These are phyloP conservation scores for Venturia oleaginea DNA, from an alignment of 2,329 filamentous ascomycete species.

Conservation along the genomic window DNA sequence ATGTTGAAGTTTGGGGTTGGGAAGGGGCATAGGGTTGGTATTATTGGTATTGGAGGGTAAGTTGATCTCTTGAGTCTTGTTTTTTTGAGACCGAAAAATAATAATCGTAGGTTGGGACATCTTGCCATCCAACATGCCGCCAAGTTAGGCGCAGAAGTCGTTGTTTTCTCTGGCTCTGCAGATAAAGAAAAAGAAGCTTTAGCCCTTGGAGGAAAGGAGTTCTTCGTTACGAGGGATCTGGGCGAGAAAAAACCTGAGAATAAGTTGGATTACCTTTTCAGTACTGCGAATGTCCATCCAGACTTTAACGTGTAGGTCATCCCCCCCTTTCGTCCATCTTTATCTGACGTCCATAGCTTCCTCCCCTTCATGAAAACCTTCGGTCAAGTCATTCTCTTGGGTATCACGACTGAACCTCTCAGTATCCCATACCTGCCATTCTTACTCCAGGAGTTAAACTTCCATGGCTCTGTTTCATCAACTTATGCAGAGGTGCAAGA, in stretches of 20 bases:
- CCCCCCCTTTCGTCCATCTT: conserved; percentile 16
- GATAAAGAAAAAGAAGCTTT: conserved; percentile 19
- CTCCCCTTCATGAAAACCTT: background rate
- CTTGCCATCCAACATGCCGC: conserved; percentile 11
- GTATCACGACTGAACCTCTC: background rate
- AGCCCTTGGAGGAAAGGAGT: conserved; percentile 20
- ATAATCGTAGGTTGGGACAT: conserved; percentile 5
- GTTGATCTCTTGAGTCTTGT: too few relatives aligned
- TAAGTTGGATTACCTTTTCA: conserved; percentile 19
- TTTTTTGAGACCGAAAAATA: too few relatives aligned
- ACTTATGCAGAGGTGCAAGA: conserved; percentile 20
- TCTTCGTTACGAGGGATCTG: conserved; percentile 20
- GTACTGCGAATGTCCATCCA: conserved; percentile 20
- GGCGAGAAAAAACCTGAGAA: conserved; percentile 18
- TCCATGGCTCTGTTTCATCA: too few relatives aligned
- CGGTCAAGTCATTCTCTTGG: background rate
- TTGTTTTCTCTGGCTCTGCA: conserved; percentile 20
- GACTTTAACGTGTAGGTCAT: conserved; percentile 14
- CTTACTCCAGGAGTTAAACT: too few relatives aligned
- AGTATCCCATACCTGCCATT: too few relatives aligned
- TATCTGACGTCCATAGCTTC: background rate
- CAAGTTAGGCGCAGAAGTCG: conserved; percentile 21
- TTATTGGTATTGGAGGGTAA: conserved; percentile 10
- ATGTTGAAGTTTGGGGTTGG: conserved; percentile 3
- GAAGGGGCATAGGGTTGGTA: background rate